Percentiles rank a stretch among this genome's conserved stretches.
phyloP scores from a whole-genome alignment of 805 yeast species.

The Schwanniomyces polymorphus region DNA sequence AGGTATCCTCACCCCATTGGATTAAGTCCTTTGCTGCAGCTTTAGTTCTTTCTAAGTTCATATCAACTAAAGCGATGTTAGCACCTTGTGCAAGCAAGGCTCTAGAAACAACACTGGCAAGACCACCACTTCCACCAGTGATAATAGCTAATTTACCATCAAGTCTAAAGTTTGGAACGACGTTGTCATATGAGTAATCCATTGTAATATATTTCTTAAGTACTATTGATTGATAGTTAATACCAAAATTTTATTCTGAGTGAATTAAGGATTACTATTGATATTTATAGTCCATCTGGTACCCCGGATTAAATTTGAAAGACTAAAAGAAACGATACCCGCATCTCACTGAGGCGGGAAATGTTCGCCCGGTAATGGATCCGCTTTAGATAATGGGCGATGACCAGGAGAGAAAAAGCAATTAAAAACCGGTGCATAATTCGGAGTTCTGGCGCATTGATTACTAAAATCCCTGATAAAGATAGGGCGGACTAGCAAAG shows the following conservation, averaged over 20 bases:
- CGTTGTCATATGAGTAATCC: conserved; percentile 41
- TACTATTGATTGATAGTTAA: neutral
- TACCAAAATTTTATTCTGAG: neutral
- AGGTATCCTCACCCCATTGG: conserved; percentile 46
- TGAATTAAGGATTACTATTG: neutral
- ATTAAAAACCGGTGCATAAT: neutral
- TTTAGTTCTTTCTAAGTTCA: conserved; percentile 59
- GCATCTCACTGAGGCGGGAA: conserved; percentile 1
- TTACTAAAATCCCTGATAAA: neutral
- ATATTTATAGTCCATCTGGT: neutral
- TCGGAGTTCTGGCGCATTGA: neutral
- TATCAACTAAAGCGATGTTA: conserved; percentile 69
- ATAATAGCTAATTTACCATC: conserved; percentile 71
- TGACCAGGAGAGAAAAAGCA: conserved; percentile 1
- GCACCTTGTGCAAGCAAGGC: conserved; percentile 78
- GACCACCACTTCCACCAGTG: conserved; percentile 84
- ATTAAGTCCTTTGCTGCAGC: conserved; percentile 51
- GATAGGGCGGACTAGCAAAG: neutral
- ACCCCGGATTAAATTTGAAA: conserved; percentile 1
- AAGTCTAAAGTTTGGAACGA: conserved; percentile 63
- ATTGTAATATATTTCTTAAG: conserved; percentile 6
- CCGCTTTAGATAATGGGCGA: neutral
- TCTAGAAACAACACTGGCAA: conserved; percentile 62
- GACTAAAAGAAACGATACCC: neutral
- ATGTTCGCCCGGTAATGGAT: neutral